phyloP scores from a whole-genome alignment of 2,329 filamentous ascomycete species.

The Colletotrichum gigasporum region DNA sequence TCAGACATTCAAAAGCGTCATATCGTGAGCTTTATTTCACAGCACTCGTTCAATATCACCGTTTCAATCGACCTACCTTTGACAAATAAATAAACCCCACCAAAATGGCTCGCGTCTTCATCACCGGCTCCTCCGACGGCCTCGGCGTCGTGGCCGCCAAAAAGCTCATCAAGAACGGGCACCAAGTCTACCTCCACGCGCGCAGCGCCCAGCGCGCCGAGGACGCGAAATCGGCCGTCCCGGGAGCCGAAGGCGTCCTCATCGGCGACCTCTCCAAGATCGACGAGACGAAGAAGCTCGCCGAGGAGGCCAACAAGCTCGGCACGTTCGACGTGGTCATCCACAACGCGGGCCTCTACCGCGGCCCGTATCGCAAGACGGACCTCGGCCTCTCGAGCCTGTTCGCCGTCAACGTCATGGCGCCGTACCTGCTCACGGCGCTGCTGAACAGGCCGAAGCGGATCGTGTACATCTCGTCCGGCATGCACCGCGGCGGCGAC shows the following conservation, averaged over 20 bases:
- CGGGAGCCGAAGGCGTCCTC: conserved; percentile 59
- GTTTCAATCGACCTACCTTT: no score
- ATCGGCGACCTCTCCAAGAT: conserved; percentile 63
- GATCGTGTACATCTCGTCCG: conserved; percentile 61
- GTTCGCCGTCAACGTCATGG: conserved; percentile 65
- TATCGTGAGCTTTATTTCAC: no score
- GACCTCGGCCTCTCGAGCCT: conserved; percentile 50
- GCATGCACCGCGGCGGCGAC: conserved; percentile 60
- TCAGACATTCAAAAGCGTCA: no score
- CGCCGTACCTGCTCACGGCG: conserved; percentile 65
- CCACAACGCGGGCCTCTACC: conserved; percentile 65
- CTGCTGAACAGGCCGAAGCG: conserved; percentile 57
- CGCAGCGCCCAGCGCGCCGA: conserved; percentile 62
- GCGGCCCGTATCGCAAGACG: conserved; percentile 45
- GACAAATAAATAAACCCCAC: no score
- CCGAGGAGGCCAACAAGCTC: conserved; percentile 56
- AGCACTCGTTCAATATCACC: no score
- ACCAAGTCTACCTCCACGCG: conserved; percentile 65
- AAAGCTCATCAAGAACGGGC: conserved; percentile 58
- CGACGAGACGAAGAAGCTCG: conserved; percentile 59
- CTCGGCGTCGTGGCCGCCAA: conserved; percentile 62
- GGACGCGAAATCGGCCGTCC: conserved; percentile 57
- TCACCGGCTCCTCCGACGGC: conserved; percentile 68
- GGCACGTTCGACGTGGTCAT: conserved; percentile 64
- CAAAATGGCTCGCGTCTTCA: conserved; percentile 37